Evolutionary conservation across 2,329 filamentous ascomycete species (phyloP).

Genomic region (Aspergillus neoniger): DNA sequence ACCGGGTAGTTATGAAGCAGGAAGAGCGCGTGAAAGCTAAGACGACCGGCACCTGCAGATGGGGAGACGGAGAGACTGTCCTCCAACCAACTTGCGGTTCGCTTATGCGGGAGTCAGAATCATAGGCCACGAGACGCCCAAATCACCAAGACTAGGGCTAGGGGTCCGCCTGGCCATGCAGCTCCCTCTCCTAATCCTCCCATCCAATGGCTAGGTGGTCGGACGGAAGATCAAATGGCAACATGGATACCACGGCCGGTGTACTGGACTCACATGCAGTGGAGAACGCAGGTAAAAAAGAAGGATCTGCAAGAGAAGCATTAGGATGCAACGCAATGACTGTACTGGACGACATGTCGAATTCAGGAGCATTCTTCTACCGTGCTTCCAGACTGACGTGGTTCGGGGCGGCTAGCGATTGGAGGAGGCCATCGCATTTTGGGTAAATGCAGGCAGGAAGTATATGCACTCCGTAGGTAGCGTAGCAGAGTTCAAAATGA

Average conservation of each 20-base stretch:
- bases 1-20: slow-evolving; percentile 7
- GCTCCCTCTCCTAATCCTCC: not conserved
- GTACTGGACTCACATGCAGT: not conserved
- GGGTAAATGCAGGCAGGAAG: slow-evolving; percentile 10
- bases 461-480: slow-evolving; percentile 1
- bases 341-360: slow-evolving; percentile 14
- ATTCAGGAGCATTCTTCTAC: slow-evolving; percentile 16
- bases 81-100: slow-evolving; percentile 14
- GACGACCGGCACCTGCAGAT: slow-evolving; percentile 1
- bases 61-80: slow-evolving; percentile 2
- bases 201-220: not conserved
- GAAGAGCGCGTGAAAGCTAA: not conserved
- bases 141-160: slow-evolving; percentile 13
- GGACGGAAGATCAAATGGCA: slow-evolving; percentile 12
- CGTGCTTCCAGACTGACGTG: slow-evolving; percentile 14
- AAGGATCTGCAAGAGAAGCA: slow-evolving; percentile 12
- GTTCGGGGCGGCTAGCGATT: slow-evolving; percentile 25
- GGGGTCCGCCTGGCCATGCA: slow-evolving; percentile 10
- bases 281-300: not conserved
- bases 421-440: slow-evolving; percentile 18
- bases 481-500: not conserved
- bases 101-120: slow-evolving; percentile 5
- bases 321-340: slow-evolving; percentile 10
- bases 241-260: not conserved
- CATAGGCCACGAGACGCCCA: slow-evolving; percentile 15